Evolutionary conservation across 169 alveolate species (phyloP).

Genomic region (Plasmodium chabaudi): DNA sequence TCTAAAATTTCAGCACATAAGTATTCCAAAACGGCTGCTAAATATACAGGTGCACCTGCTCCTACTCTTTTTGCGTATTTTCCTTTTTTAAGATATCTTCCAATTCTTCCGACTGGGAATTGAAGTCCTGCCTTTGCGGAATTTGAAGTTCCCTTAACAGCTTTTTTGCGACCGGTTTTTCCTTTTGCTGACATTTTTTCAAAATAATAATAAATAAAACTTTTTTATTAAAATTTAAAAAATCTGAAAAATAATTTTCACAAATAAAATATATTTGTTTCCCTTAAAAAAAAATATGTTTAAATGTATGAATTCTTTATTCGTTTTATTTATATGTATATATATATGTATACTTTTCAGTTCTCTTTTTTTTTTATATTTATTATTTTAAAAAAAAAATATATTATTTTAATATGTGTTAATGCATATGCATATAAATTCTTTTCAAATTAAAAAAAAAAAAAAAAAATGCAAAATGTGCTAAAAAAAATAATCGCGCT

Average conservation of each 20-base stretch:
- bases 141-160: conserved; percentile 93
- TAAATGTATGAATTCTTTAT: not conserved
- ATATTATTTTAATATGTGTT: too few species aligned
- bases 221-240: not conserved
- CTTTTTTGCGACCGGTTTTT: conserved; percentile 90
- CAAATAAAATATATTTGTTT: conserved; percentile 4
- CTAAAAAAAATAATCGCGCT: not conserved
- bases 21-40: conserved; percentile 99
- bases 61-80: conserved; percentile 99
- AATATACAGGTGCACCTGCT: conserved; percentile 98
- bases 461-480: not conserved
- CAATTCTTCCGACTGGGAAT: conserved; percentile 99
- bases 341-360: not conserved
- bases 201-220: not conserved
- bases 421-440: not conserved
- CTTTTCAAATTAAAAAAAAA: not conserved
- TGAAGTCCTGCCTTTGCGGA: conserved; percentile 99
- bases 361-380: not conserved
- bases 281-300: not conserved
- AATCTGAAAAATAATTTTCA: conserved; percentile 6
- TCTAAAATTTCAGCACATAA: conserved; percentile 98
- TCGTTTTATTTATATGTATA: not conserved
- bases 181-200: conserved; percentile 84
- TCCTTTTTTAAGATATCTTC: conserved; percentile 97
- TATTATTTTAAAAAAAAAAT: not conserved